phyloP scores from a whole-genome alignment of 495 filamentous ascomycete genomes.

The Aspergillus funiculosus region DNA sequence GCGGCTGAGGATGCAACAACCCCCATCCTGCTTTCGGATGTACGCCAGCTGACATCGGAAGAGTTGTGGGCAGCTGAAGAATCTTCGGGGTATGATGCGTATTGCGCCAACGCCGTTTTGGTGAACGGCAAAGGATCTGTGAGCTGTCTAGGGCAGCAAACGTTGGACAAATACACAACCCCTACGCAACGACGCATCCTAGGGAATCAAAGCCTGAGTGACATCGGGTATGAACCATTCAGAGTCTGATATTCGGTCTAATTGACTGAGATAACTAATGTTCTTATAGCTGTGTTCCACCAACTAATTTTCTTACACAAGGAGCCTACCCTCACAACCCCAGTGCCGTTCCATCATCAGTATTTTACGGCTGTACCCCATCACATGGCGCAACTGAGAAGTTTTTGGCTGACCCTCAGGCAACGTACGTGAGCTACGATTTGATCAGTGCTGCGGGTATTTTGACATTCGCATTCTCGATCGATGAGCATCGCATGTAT shows the following conservation, averaged over 20 bases:
- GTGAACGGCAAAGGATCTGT: slow-evolving; percentile 53
- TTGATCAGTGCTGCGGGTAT: slow-evolving; percentile 27
- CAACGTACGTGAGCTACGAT: slow-evolving; percentile 30
- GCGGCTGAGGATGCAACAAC: slow-evolving; percentile 38
- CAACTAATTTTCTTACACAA: slow-evolving; percentile 4
- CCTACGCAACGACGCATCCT: slow-evolving; percentile 23
- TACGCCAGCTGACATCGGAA: slow-evolving; percentile 45
- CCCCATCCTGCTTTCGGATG: slow-evolving; percentile 50
- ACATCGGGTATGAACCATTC: slow-evolving; percentile 40
- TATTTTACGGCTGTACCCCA: slow-evolving; percentile 29
- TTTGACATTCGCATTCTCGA: slow-evolving; percentile 25
- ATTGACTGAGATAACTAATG: slow-evolving; percentile 1
- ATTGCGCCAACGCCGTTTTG: slow-evolving; percentile 44
- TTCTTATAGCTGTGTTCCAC: slow-evolving; percentile 13
- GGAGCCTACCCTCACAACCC: slow-evolving; percentile 14
- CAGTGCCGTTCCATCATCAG: slow-evolving; percentile 13
- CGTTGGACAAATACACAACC: slow-evolving; percentile 32
- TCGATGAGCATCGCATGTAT: slow-evolving; percentile 40
- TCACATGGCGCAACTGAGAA: slow-evolving; percentile 23
- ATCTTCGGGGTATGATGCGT: slow-evolving; percentile 33
- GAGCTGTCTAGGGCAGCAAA: slow-evolving; percentile 35
- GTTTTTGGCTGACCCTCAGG: slow-evolving; percentile 24
- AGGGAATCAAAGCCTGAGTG: slow-evolving; percentile 35
- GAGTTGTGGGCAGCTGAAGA: slow-evolving; percentile 37
- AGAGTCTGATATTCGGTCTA: not conserved